Conservation (phyloP, 2,329 filamentous ascomycete species). For the Diaporthe vexans region DNA sequence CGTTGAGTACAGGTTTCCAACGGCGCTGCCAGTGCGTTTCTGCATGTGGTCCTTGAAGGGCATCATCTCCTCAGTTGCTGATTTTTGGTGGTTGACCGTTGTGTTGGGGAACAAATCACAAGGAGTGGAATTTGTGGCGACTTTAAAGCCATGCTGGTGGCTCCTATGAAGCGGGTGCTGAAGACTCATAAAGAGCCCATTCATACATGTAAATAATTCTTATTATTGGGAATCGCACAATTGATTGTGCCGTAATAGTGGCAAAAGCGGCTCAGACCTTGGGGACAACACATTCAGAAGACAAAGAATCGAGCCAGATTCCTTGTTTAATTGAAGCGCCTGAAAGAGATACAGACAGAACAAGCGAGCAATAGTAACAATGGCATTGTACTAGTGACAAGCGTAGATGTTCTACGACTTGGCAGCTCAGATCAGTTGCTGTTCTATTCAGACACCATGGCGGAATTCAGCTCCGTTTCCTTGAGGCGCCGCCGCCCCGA, state of each 20-base stretch:
- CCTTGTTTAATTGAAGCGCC: background rate
- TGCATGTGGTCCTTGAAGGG: background rate
- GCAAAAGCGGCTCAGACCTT: background rate
- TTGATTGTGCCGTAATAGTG: background rate
- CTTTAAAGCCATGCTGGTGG: background rate
- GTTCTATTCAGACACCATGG: conserved; percentile 7
- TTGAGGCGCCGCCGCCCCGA: background rate
- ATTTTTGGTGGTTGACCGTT: background rate
- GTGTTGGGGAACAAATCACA: background rate
- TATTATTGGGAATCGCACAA: background rate
- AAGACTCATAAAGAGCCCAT: background rate
- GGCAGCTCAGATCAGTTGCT: background rate
- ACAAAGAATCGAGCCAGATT: background rate
- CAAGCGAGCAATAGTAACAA: background rate
- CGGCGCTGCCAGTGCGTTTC: background rate
- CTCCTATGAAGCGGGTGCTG: too few species aligned
- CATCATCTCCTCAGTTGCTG: conserved; percentile 10
- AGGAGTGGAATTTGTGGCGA: background rate
- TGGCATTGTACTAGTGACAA: background rate
- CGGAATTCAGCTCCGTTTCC: background rate
- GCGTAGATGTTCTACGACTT: background rate
- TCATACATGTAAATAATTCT: background rate
- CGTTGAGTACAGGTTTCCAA: background rate
- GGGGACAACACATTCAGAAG: background rate
- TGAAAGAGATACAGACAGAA: background rate